Base-by-base conservation (phyloP, 257 asterid genomes). In the Solanum virginianum region DNA sequence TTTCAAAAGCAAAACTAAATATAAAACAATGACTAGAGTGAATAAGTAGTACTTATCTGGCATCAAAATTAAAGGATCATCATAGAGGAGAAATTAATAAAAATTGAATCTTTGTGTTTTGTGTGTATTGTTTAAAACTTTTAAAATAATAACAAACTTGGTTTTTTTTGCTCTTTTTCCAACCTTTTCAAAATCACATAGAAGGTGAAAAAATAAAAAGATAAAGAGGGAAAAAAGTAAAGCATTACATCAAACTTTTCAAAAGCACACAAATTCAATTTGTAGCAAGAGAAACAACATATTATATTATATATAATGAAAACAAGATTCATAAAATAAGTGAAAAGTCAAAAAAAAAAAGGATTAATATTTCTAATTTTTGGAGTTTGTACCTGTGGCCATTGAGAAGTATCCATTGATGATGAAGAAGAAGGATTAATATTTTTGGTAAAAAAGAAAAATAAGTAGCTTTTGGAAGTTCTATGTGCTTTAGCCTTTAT, bases 391-490 rank as follows among this genome's bases (percentile, higher is more conserved):
- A 94, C 98, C 96, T 94, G 97, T 77, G 94, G 97, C 96, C 96
- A 94, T 90, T 93, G 95, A 88, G 92, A 89, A 90, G 93, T 88
- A 79, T 93, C 94, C 97, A 93, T 93, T 91, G 91, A 83, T n/a
- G 85, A 47, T n/a, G 71, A 72, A 80, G 41, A n/a, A 80, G 56
- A 5, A 41, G 66, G 26, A 49, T 32, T 20, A 14, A 12, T 79
- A 13, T 75, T 65, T 26, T 26, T 13, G 43, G 22, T 79, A 41
- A 32, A 90, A 82, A 86, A 80, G 3, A 22, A 87, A 86, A 85
- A 84, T 17, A 57, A 84, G 80, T 41, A 77, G 82, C 63, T 88
- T 88, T 91, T 69, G 90, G 89, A 84, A 77, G 87, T 87, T 86
- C 82, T 55, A 22, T 88, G 92, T 84, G 93, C 87, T 81, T 68